phyloP scores from a whole-genome alignment of 306 rosid genomes.

The Acmispon strigosus region DNA sequence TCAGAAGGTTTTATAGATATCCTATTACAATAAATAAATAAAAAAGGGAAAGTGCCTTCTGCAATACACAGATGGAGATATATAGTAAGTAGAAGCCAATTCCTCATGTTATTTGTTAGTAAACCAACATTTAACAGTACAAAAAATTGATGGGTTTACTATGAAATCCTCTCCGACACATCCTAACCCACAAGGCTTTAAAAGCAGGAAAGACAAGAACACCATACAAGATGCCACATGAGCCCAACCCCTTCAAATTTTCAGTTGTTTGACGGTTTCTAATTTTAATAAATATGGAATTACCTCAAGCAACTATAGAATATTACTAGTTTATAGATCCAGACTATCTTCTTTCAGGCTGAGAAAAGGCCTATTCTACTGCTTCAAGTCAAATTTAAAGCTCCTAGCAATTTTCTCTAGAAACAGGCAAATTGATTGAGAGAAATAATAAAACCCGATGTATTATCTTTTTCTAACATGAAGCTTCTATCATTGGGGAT shows the following conservation, averaged over 20 bases:
- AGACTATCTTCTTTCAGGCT: neutral
- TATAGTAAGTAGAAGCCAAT: neutral
- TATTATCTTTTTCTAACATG: neutral
- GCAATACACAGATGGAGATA: neutral
- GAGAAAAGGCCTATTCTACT: neutral
- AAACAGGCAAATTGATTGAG: neutral
- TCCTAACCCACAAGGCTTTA: neutral
- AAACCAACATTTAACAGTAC: neutral
- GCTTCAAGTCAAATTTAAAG: neutral
- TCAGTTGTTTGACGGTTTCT: neutral
- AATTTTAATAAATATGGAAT: neutral
- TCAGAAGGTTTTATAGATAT: neutral
- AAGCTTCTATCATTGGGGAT: neutral
- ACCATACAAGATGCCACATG: neutral
- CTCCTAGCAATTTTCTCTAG: neutral
- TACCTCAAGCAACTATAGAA: neutral
- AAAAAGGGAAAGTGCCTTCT: neutral
- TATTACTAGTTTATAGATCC: neutral
- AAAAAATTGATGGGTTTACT: neutral
- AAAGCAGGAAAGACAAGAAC: constrained; percentile 8
- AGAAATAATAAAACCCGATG: neutral
- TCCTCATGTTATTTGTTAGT: neutral
- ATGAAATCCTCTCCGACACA: neutral
- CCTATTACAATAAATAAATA: neutral
- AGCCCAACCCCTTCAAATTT: neutral